Base-by-base conservation (phyloP, 2,329 filamentous ascomycete genomes). In the Aspergillus alliaceus region DNA sequence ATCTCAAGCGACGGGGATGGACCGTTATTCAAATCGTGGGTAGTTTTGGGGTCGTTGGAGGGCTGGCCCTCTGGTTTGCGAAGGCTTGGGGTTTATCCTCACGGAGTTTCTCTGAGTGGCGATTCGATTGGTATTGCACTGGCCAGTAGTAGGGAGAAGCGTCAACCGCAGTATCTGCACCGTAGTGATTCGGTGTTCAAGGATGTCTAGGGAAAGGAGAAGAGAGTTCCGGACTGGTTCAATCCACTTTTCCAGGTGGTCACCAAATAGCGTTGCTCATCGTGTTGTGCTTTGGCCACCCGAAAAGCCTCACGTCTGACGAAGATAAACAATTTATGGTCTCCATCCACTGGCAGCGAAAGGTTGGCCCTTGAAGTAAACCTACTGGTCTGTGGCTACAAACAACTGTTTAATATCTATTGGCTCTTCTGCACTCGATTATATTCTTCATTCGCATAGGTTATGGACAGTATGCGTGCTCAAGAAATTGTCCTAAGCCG, bases 1-100 rank as follows among this genome's bases (percentile, higher is more conserved):
- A 86, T 34, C 68, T 96, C 37, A 86, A 83, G 64, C 81, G 82
- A 44, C 83, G 82, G 46, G 84, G 90, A 0, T 87, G 87, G 78
- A 73, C 89, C 47, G 82, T 89, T 1, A 77, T 96, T 35, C 89
- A 93, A 70, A 78, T 96, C 6, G 74, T 93, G 22, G 89, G 91
- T 14, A 86, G 89, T 51, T 79, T 92, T 53, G 87, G 91, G 0
- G 77, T 95, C 27, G 71, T 96, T 3, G 89, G 91, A 3, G 90
- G 89, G 14, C 71, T 93, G 34, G 84, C 86, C 22, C 79, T 90
- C 49, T 90, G 85, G 84, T 69, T 88, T 51, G 75, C 77, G 18
- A 76, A 73, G 56, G 68, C 72, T 20, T 78, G 74, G 73, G 75
- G 76, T 0, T 56, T 76, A 42, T 68, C 69, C 20, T 65, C 69